These are phyloP conservation scores for Cercophora newfieldiana DNA, from an alignment of 495 filamentous ascomycete species.

Conservation along the genomic window DNA sequence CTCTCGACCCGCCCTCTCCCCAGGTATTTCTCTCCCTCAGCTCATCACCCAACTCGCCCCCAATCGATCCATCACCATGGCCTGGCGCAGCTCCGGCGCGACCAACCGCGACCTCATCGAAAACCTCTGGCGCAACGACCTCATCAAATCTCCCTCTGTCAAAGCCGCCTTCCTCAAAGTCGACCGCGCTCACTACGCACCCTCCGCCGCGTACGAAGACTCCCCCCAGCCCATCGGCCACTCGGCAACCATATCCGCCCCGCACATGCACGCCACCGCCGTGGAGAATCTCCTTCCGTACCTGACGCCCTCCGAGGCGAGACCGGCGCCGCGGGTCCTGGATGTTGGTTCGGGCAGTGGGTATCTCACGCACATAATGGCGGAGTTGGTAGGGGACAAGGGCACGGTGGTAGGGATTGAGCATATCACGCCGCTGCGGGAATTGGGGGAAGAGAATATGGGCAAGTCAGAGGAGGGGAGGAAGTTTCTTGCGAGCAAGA, in stretches of 20 bases:
- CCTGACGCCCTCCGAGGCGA: constrained; percentile 50
- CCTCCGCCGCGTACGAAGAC: constrained; percentile 73
- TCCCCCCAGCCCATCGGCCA: constrained; percentile 88
- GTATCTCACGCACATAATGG: constrained; percentile 88
- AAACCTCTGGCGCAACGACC: constrained; percentile 68
- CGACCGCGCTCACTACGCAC: constrained; percentile 83
- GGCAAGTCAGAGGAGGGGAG: constrained; percentile 66
- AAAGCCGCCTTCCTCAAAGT: constrained; percentile 80
- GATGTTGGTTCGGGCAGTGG: constrained; percentile 91
- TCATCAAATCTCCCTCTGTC: constrained; percentile 72
- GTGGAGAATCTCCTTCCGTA: constrained; percentile 66
- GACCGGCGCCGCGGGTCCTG: constrained; percentile 54
- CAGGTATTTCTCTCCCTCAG: too few relatives aligned
- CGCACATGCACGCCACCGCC: constrained; percentile 93
- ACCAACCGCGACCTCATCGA: constrained; percentile 76
- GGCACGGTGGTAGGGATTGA: constrained; percentile 77
- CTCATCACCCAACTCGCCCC: too few relatives aligned
- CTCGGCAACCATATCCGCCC: constrained; percentile 87
- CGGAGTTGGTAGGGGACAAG: constrained; percentile 67
- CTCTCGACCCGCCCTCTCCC: not conserved
- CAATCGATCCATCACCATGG: constrained; percentile 67
- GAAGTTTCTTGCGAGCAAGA: constrained; percentile 56
- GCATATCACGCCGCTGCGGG: constrained; percentile 77
- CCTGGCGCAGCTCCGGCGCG: constrained; percentile 81
- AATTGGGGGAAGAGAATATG: constrained; percentile 75